A percentile compares a stretch with the other conserved stretches of the same genome.
Evolutionary conservation across 2,329 filamentous ascomycete species (phyloP).

Genomic region (Parascedosporium putredinis): DNA sequence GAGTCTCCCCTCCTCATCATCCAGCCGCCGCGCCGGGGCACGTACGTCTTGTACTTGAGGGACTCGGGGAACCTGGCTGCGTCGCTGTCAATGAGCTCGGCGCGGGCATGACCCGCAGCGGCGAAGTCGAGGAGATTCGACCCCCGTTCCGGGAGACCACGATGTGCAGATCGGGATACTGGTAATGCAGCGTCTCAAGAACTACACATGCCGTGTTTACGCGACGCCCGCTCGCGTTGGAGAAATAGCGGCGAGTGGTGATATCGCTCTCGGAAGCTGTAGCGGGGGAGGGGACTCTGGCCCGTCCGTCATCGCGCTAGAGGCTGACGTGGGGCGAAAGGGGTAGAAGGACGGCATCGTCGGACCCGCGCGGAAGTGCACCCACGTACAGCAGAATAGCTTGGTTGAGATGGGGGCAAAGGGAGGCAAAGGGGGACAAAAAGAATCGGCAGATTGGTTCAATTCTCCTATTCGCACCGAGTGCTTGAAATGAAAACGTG

Average conservation of each 20-base stretch:
- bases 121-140: constrained; percentile 33
- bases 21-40: constrained; percentile 28
- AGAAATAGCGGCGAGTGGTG: constrained; percentile 17
- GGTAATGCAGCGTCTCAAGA: constrained; percentile 25
- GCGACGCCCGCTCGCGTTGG: constrained; percentile 29
- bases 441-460: no score
- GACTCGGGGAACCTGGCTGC: background rate
- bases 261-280: constrained; percentile 1
- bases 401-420: no score
- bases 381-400: no score
- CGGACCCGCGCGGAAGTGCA: background rate
- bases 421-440: no score
- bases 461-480: no score
- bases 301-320: background rate
- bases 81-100: constrained; percentile 19
- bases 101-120: constrained; percentile 25
- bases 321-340: background rate
- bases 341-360: background rate
- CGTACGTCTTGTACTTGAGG: constrained; percentile 27
- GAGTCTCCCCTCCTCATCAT: constrained; percentile 25
- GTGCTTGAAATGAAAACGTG: no score
- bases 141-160: constrained; percentile 22
- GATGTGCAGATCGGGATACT: constrained; percentile 33
- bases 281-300: background rate
- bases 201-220: constrained; percentile 33